Evolutionary conservation across 495 filamentous ascomycete genomes (phyloP).

Genomic region (Daldinia concentrica): DNA sequence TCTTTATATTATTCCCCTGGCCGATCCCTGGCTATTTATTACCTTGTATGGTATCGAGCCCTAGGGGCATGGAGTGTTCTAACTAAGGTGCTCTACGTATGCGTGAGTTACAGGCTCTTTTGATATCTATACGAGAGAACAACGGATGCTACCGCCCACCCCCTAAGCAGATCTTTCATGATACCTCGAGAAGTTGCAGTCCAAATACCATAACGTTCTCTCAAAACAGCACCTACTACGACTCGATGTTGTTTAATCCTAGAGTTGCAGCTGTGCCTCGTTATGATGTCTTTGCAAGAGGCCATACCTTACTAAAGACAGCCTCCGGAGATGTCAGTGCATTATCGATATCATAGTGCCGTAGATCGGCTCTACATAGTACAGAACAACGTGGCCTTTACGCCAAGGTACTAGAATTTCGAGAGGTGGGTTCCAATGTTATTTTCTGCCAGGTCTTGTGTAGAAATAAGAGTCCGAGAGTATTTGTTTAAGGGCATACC

Average conservation of each 20-base stretch:
- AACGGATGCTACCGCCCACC: neutral
- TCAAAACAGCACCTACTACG: neutral
- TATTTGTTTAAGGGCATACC: neutral
- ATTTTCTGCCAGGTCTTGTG: neutral
- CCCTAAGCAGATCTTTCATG: neutral
- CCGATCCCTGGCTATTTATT: slow-evolving; percentile 1
- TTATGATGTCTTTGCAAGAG: neutral
- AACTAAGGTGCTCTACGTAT: neutral
- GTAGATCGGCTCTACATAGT: neutral
- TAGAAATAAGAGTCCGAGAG: slow-evolving; percentile 5
- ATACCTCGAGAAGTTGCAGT: neutral
- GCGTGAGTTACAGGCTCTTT: neutral
- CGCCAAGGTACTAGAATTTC: slow-evolving; percentile 23
- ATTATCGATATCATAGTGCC: neutral
- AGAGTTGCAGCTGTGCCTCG: neutral
- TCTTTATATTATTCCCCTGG: neutral
- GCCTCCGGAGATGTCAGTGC: neutral
- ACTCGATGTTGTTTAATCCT: neutral
- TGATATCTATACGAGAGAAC: neutral
- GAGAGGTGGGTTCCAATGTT: slow-evolving; percentile 19
- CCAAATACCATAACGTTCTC: neutral
- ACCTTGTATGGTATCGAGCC: neutral
- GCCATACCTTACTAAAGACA: neutral
- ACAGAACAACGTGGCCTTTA: slow-evolving; percentile 13
- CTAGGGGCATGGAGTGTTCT: neutral